phyloP scores from a whole-genome alignment of 2,329 filamentous ascomycete genomes.

The Diaporthe ilicicola region DNA sequence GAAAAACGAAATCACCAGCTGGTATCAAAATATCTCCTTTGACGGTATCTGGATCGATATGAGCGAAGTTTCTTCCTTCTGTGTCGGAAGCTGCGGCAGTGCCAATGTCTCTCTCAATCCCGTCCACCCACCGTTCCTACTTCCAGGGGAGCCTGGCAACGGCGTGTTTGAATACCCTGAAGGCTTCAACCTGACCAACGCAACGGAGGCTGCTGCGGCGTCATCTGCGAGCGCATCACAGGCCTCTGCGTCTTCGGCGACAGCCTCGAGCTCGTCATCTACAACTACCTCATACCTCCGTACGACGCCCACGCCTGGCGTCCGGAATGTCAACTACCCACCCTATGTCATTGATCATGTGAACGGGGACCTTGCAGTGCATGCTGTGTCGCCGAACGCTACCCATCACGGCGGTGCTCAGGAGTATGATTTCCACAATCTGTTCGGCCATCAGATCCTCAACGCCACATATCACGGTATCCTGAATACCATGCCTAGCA shows the following conservation, averaged over 20 bases:
- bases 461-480: constrained; percentile 81
- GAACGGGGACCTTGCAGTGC: constrained; percentile 75
- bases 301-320: constrained; percentile 68
- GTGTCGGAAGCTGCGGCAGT: constrained; percentile 76
- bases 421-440: constrained; percentile 82
- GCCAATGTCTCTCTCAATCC: constrained; percentile 72
- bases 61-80: constrained; percentile 71
- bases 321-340: constrained; percentile 75
- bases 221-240: constrained; percentile 57
- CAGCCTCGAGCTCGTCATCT: constrained; percentile 34
- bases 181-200: constrained; percentile 73
- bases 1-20: constrained; percentile 67
- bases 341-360: constrained; percentile 81
- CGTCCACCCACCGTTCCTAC: constrained; percentile 69
- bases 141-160: constrained; percentile 72
- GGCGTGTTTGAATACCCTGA: constrained; percentile 71
- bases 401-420: constrained; percentile 76
- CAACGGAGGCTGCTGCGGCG: constrained; percentile 70
- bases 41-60: constrained; percentile 67
- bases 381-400: constrained; percentile 79
- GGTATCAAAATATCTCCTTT: constrained; percentile 61
- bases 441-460: constrained; percentile 79
- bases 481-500: constrained; percentile 67
- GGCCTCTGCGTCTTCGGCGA: constrained; percentile 40
- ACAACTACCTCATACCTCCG: constrained; percentile 59